phyloP scores from a whole-genome alignment of 75 land plant species.

The Pinus taeda region DNA sequence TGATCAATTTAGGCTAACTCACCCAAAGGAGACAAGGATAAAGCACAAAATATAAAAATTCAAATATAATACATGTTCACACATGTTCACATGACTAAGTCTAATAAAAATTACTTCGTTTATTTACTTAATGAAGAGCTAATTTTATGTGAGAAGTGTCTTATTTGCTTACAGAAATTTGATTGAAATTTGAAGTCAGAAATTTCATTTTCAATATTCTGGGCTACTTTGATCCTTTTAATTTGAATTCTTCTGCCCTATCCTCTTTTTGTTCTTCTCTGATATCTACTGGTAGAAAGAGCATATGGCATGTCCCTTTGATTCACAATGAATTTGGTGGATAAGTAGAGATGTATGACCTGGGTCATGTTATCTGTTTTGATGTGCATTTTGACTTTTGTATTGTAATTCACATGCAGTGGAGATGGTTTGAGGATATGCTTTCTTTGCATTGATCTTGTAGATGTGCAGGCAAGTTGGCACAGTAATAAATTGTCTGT shows the following conservation, averaged over 20 bases:
- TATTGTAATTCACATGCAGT: background rate
- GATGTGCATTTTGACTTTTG: background rate
- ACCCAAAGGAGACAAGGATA: background rate
- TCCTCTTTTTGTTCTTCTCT: background rate
- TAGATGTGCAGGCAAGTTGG: background rate
- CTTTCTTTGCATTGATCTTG: background rate
- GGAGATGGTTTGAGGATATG: background rate
- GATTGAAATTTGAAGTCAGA: background rate
- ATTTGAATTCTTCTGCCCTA: background rate
- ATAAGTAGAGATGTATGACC: background rate
- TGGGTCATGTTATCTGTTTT: background rate
- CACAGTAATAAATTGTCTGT: slow-evolving; percentile 6
- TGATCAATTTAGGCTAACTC: too few species aligned
- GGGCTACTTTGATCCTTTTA: background rate
- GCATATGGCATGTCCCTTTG: too few species aligned
- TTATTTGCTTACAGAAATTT: background rate
- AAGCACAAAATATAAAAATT: background rate
- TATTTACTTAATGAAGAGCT: background rate
- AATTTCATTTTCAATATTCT: background rate
- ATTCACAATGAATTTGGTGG: background rate
- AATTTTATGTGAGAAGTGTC: background rate
- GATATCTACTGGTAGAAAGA: background rate
- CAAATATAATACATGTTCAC: background rate
- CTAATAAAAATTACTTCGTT: too few species aligned
- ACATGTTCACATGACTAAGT: too few species aligned